Conservation (phyloP, 768 basidiomycete genomes). For the Boletus rubropictus region DNA sequence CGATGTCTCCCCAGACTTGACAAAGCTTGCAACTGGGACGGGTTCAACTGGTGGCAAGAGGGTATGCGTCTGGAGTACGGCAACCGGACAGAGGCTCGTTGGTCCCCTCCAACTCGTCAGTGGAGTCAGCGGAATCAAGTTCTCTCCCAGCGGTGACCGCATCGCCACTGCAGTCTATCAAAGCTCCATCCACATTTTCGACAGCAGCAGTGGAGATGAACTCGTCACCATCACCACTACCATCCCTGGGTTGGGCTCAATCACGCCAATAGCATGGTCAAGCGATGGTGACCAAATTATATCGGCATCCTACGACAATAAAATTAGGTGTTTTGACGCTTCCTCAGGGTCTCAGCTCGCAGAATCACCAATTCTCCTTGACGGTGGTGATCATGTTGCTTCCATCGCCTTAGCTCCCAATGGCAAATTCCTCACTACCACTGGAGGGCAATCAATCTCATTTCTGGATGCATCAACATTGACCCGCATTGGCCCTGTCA, state of each 20-base stretch:
- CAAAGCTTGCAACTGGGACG: not conserved
- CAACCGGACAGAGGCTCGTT: not conserved
- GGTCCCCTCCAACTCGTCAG: not conserved
- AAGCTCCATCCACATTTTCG: not conserved
- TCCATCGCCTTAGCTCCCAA: not conserved
- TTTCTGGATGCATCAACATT: not conserved
- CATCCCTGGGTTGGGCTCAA: fast-evolving
- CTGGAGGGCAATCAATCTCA: not conserved
- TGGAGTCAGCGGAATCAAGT: not conserved
- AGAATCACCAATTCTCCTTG: not conserved
- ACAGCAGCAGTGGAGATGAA: not conserved
- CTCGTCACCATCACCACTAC: not conserved
- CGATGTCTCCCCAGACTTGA: not conserved
- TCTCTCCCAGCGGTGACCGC: not conserved
- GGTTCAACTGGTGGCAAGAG: too few relatives aligned
- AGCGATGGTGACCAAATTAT: not conserved
- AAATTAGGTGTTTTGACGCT: not conserved
- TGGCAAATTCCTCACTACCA: not conserved
- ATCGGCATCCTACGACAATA: not conserved
- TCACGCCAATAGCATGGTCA: not conserved
- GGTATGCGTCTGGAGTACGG: not conserved
- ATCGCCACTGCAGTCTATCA: not conserved
- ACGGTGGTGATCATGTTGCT: fast-evolving
- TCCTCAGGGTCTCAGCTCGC: not conserved
- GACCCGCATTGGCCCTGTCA: not conserved